Base-by-base conservation (phyloP, 352 stramenopile species). In the Phytophthora litchii region DNA sequence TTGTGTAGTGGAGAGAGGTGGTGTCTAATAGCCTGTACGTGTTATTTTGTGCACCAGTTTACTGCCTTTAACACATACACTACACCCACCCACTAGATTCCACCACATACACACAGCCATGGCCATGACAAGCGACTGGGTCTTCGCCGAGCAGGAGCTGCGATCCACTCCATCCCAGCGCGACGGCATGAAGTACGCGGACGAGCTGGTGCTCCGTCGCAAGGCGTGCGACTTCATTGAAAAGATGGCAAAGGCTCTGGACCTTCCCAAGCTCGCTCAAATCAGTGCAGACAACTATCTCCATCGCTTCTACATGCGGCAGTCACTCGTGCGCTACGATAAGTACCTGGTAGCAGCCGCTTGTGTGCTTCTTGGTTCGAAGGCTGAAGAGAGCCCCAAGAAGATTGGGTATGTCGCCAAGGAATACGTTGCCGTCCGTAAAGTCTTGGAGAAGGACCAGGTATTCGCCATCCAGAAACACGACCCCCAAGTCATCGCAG, bases 301-400 rank as follows among this genome's bases (percentile, higher is more conserved):
- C n/a, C 88, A 96, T 54, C 78, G 87, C 23, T 96, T 96, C 61
- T 95, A 80, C 67, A 91, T 89, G 74, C 78, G 83, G 3, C 85
- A 95, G 67, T 92, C 85, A 17, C 72, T 95, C 34, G 80, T 92
- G 31, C 78, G 81, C 16, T 91, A 95, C 63, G 87, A 96, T 65
- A 88, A 90, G 60, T 95, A 84, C 59, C 44, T 92, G n/a, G 82
- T 95, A 8, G 83, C 82, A 5, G 84, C 82, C 3, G 82, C 88
- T 2, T 95, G 87, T 17, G 79, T 96, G 40, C 68, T 96, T 12
- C 67, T 95, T 3, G 87, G 76, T 17, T 89, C 82, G 14, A 96
- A 96, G 52, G 85, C 88, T 1, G 88, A 96, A 40, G 88, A 96
- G 42, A 78, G 78, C 7, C 77, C 79, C 8, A 89, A 89, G 56